Conservation (phyloP, 768 basidiomycete genomes). For the Scleroderma citrinum region DNA sequence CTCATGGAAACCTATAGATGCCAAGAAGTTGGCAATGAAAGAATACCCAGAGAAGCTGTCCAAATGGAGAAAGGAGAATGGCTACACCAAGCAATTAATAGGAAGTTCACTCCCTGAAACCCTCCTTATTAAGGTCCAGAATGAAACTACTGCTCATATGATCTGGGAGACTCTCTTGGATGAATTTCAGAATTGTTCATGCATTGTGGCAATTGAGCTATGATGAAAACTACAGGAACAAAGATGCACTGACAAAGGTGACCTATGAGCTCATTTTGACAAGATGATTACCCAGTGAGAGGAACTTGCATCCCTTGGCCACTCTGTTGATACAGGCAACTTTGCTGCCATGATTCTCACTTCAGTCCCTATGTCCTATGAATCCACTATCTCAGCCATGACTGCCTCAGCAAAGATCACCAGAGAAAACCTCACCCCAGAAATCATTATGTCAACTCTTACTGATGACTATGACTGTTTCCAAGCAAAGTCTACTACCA, state of each 20-base stretch:
- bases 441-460: too few relatives aligned
- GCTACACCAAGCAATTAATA: conserved; percentile 17
- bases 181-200: not conserved
- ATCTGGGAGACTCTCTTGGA: not conserved
- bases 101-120: not conserved
- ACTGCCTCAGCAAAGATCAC: not conserved
- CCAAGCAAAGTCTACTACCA: not conserved
- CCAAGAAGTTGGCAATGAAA: not conserved
- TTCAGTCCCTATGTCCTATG: conserved; percentile 31
- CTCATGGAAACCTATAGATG: not conserved
- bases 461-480: not conserved
- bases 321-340: conserved; percentile 8
- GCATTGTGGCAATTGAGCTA: not conserved
- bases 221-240: not conserved
- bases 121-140: not conserved
- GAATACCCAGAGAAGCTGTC: conserved; percentile 6
- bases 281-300: conserved; percentile 24
- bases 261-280: conserved; percentile 28
- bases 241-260: conserved; percentile 17
- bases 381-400: conserved; percentile 20
- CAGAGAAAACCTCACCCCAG: too few relatives aligned
- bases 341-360: conserved; percentile 27
- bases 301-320: conserved; percentile 29
- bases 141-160: not conserved
- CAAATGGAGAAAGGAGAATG: conserved; percentile 22